Evolutionary conservation across 768 basidiomycete genomes (phyloP).

Genomic region (Leccinum subgranulosum): DNA sequence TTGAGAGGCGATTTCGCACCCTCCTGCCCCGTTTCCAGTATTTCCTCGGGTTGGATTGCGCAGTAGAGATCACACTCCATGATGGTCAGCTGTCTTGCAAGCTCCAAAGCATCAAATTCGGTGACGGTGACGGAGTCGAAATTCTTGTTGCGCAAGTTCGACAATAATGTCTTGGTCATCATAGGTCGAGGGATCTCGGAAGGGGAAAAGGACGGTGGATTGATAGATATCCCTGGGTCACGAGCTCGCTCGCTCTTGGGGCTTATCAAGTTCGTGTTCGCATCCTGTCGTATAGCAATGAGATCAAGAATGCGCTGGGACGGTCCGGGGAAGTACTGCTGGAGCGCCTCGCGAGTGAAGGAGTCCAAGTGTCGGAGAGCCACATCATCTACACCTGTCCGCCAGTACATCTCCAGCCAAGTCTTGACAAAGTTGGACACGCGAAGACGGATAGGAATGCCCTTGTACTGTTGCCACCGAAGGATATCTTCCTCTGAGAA

Average conservation of each 20-base stretch:
- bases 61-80: constrained; percentile 91
- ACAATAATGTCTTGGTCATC: constrained; percentile 76
- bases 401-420: constrained; percentile 94
- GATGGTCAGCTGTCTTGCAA: constrained; percentile 90
- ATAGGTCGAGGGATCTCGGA: constrained; percentile 82
- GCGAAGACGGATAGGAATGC: constrained; percentile 84
- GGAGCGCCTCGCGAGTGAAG: constrained; percentile 62
- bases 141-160: constrained; percentile 62
- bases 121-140: constrained; percentile 64
- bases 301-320: constrained; percentile 73
- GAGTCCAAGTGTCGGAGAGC: constrained; percentile 54
- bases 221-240: constrained; percentile 73
- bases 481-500: constrained; percentile 58
- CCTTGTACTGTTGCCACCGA: constrained; percentile 85
- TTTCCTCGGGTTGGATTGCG: constrained; percentile 82
- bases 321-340: constrained; percentile 60
- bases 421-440: constrained; percentile 91
- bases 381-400: constrained; percentile 64
- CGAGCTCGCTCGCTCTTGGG: constrained; percentile 63
- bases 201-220: constrained; percentile 48
- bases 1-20: constrained; percentile 60
- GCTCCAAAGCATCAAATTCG: constrained; percentile 92
- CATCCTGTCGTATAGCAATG: constrained; percentile 51
- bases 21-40: constrained; percentile 80
- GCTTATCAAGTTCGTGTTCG: constrained; percentile 46